Conservation (phyloP, 2,329 filamentous ascomycete species). For the Aspergillus ruber region DNA sequence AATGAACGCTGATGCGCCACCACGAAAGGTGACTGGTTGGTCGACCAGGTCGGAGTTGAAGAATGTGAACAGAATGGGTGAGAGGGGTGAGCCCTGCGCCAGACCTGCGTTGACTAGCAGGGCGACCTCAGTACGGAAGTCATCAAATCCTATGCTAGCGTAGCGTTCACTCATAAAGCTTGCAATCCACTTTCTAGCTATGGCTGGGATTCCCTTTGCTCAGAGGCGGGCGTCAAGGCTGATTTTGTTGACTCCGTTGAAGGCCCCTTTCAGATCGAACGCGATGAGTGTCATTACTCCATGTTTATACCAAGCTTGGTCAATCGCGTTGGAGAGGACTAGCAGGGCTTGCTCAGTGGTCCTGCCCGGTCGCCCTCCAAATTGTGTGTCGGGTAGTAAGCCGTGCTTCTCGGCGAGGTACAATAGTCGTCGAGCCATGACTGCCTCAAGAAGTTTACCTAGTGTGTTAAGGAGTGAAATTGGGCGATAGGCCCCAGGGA, state of each 20-base stretch:
- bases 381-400: conserved; percentile 17
- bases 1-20: neutral
- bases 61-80: neutral
- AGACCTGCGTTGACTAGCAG: neutral
- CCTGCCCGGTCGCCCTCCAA: conserved; percentile 13
- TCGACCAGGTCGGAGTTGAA: neutral
- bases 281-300: neutral
- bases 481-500: conserved; percentile 18
- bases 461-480: conserved; percentile 20
- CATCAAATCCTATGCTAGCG: neutral
- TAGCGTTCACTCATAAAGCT: neutral
- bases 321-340: neutral
- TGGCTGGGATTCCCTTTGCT: neutral
- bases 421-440: conserved; percentile 12
- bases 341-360: conserved; percentile 16
- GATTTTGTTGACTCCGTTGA: neutral
- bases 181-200: neutral
- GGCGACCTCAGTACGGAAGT: neutral
- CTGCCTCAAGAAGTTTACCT: conserved; percentile 15
- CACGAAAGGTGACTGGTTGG: neutral
- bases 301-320: neutral
- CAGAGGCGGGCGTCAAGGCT: neutral
- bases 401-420: conserved; percentile 12
- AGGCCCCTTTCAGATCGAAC: neutral
- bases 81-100: neutral